Conservation (phyloP, 1,284 basidiomycete genomes). For the Boletus calvinii region DNA sequence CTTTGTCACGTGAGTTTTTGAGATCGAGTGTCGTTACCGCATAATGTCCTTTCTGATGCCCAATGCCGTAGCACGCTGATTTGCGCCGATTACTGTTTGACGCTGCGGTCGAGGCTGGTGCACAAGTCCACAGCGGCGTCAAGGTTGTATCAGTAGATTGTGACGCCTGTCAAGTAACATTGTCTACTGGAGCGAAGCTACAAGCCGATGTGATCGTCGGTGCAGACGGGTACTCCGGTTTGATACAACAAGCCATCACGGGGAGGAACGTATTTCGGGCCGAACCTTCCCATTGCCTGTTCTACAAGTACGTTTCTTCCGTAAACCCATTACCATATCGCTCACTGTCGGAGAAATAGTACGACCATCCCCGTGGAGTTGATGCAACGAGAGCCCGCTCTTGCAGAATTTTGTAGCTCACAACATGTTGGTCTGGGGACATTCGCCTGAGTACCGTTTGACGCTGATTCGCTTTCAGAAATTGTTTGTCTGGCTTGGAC, state of each 20-base stretch:
- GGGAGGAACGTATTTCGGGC: constrained; percentile 17
- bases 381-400: constrained; percentile 39
- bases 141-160: constrained; percentile 40
- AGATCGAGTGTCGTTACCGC: neutral
- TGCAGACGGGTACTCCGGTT: constrained; percentile 51
- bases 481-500: constrained; percentile 43
- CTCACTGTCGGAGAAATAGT: constrained; percentile 30
- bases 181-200: constrained; percentile 48
- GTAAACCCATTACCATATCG: neutral
- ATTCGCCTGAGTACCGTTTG: neutral
- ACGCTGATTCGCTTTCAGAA: constrained; percentile 27
- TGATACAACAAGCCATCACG: constrained; percentile 20
- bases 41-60: constrained; percentile 3
- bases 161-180: constrained; percentile 33
- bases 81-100: constrained; percentile 41
- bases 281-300: constrained; percentile 26
- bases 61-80: constrained; percentile 26
- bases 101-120: constrained; percentile 46
- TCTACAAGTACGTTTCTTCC: constrained; percentile 45
- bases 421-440: constrained; percentile 31
- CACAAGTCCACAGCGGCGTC: constrained; percentile 40
- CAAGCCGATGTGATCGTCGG: constrained; percentile 61
- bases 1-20: constrained; percentile 46
- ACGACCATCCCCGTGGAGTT: constrained; percentile 42
- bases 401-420: constrained; percentile 33